phyloP scores from a whole-genome alignment of 1,284 basidiomycete genomes.

The Lentinula novae-zelandiae region DNA sequence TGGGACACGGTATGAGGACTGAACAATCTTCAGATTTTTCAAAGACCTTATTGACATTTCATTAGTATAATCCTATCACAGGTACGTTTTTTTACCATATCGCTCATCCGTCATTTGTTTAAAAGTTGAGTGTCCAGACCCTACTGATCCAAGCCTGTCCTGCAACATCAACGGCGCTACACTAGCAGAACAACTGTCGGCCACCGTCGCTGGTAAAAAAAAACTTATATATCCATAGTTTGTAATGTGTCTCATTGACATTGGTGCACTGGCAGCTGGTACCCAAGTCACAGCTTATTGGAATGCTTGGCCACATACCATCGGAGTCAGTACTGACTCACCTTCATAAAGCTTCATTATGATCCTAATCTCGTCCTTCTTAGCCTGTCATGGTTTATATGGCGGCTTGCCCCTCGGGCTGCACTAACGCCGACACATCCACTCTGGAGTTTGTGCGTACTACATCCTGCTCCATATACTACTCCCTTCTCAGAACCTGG shows the following conservation, averaged over 20 bases:
- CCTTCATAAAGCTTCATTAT: background rate
- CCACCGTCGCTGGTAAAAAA: slow-evolving; percentile 26
- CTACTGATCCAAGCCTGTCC: slow-evolving; percentile 17
- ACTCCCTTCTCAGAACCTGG: background rate
- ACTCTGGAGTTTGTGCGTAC: slow-evolving; percentile 30
- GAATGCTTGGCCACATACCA: slow-evolving; percentile 23
- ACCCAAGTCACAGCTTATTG: slow-evolving; percentile 40
- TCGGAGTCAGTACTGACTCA: slow-evolving; percentile 30
- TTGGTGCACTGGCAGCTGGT: slow-evolving; percentile 26
- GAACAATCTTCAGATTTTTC: background rate
- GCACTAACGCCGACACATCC: slow-evolving; percentile 30
- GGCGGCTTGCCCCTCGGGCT: slow-evolving; percentile 29
- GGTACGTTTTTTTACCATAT: background rate
- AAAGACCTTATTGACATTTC: background rate
- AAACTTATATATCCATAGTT: background rate
- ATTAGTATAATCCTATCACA: slow-evolving; percentile 28
- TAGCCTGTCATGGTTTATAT: slow-evolving; percentile 33
- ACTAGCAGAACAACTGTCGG: slow-evolving; percentile 30
- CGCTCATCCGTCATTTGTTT: background rate
- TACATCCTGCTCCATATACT: background rate
- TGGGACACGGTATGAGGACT: slow-evolving; percentile 18
- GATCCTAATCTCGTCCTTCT: background rate
- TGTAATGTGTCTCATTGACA: too few relatives aligned
- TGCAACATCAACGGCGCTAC: slow-evolving; percentile 34
- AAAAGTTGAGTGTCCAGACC: slow-evolving; percentile 18